Conservation (phyloP, 1,139 yeast genomes). For the Candida gigantensis region DNA sequence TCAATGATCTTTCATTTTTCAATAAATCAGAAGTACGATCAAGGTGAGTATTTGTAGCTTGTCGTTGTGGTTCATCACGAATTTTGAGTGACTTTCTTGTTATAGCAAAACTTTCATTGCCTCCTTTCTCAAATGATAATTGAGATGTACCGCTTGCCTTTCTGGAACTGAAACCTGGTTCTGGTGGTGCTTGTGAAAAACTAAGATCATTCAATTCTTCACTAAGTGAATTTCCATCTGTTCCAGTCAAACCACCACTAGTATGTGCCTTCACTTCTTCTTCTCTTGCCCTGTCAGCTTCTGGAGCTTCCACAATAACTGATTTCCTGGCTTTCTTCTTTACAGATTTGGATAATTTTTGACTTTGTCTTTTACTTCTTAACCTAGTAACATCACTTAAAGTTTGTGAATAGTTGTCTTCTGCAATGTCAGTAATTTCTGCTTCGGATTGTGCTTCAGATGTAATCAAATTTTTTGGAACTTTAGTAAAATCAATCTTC, state of each 20-base stretch:
- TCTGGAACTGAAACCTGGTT: conserved; percentile 4
- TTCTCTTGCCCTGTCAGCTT: conserved; percentile 43
- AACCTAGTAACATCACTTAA: conserved; percentile 76
- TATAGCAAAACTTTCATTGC: conserved; percentile 36
- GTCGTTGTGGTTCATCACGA: conserved; percentile 46
- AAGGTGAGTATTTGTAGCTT: conserved; percentile 34
- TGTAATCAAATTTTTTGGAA: conserved; percentile 1
- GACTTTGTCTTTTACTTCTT: conserved; percentile 72
- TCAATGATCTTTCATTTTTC: conserved; percentile 80
- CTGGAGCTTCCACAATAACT: conserved; percentile 53
- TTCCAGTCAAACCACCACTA: conserved; percentile 1
- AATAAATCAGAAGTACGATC: conserved; percentile 66
- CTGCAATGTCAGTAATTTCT: conserved; percentile 14
- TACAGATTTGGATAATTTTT: conserved; percentile 57
- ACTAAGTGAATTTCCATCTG: conserved; percentile 17
- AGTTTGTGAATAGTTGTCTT: conserved; percentile 62
- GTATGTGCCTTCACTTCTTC: conserved; percentile 17
- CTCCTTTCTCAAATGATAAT: conserved; percentile 16
- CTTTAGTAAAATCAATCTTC: conserved; percentile 24
- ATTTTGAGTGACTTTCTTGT: conserved; percentile 34
- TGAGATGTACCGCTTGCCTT: conserved; percentile 16
- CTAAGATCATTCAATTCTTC: conserved; percentile 15
- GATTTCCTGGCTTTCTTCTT: conserved; percentile 51
- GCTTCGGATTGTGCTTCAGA: conserved; percentile 1
- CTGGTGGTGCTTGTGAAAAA: conserved; percentile 8